phyloP scores from a whole-genome alignment of 768 basidiomycete genomes.

The Favolaschia claudopus region DNA sequence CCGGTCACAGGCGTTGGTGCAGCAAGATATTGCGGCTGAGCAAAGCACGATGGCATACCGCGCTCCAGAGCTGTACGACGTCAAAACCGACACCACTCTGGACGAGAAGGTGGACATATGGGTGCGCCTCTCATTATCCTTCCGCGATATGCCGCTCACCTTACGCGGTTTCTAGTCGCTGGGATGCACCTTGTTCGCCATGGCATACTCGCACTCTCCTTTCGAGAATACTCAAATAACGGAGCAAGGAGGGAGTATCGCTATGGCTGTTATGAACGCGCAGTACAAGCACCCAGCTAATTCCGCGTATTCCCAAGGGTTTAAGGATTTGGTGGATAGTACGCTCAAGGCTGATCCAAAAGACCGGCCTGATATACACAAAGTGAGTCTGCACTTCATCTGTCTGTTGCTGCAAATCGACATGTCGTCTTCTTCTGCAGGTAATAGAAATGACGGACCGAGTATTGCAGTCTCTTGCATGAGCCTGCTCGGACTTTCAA shows the following conservation, averaged over 20 bases:
- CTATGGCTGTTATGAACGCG: constrained; percentile 96
- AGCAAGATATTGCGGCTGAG: constrained; percentile 97
- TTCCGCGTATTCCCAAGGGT: constrained; percentile 85
- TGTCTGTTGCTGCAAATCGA: too few species aligned
- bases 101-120: constrained; percentile 98
- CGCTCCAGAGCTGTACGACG: constrained; percentile 97
- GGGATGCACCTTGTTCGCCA: constrained; percentile 93
- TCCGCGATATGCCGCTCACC: neutral
- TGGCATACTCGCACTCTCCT: constrained; percentile 95
- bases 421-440: constrained; percentile 51
- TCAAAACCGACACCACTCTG: constrained; percentile 85
- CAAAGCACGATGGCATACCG: constrained; percentile 99
- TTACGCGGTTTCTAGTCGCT: constrained; percentile 81
- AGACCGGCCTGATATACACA: constrained; percentile 85
- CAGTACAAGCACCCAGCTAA: constrained; percentile 85
- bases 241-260: constrained; percentile 95
- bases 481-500: constrained; percentile 24
- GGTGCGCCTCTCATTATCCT: constrained; percentile 57
- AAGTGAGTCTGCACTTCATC: constrained; percentile 53
- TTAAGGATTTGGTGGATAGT: constrained; percentile 81
- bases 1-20: constrained; percentile 85
- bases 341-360: constrained; percentile 86
- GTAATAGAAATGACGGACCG: constrained; percentile 72
- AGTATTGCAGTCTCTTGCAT: constrained; percentile 66
- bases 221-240: constrained; percentile 94